Base-by-base conservation (phyloP, 148 eudicot genomes). In the Oxyria digyna region DNA sequence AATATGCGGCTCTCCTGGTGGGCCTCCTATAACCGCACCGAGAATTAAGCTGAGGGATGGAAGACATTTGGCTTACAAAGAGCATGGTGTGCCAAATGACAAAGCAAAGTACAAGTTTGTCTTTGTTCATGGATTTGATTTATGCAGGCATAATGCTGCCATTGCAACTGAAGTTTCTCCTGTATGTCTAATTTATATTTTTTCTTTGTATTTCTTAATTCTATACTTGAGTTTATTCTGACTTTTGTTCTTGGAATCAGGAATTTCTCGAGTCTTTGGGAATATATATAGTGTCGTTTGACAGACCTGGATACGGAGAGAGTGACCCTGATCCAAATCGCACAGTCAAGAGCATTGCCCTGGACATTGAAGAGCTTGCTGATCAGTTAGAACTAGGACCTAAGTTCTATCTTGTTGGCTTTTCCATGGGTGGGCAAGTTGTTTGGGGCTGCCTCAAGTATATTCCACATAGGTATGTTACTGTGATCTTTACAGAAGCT, bases 1-100 rank as follows among this genome's bases (percentile, higher is more conserved):
- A 72, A 72, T 76, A 14, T 92, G 97, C 72, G 97, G 97, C 20
- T 77, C 97, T 38, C 74, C 81, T 8, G 81, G 77, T 73, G 96
- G 91, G 14, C 97, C 96, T 48, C 87, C 88, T 6, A 45, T 92
- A 67, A 87, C 96, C 13, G 86, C 87, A 31, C 83, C 89, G 0
- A 82, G 97, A 78, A 78, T 92, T 31, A 81, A 79, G 84, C 83
- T 89, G 35, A 80, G 84, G 18, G 97, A 89, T 75, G 97, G 96
- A 66, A 87, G 97, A 52, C 80, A 85, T 78, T 81, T 92, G 74
- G 93, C 97, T 50, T 89, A 89, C 80, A 77, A 82, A 77, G 96
- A 85, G 59, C 69, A 74, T 70, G 94, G 97, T 68, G 85, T 89
- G 27, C 85, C 94, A 8, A 84, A 66, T 72, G 83, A 92, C 27